Conservation (phyloP, 2,329 filamentous ascomycete genomes). For the Talaromyces sp. region DNA sequence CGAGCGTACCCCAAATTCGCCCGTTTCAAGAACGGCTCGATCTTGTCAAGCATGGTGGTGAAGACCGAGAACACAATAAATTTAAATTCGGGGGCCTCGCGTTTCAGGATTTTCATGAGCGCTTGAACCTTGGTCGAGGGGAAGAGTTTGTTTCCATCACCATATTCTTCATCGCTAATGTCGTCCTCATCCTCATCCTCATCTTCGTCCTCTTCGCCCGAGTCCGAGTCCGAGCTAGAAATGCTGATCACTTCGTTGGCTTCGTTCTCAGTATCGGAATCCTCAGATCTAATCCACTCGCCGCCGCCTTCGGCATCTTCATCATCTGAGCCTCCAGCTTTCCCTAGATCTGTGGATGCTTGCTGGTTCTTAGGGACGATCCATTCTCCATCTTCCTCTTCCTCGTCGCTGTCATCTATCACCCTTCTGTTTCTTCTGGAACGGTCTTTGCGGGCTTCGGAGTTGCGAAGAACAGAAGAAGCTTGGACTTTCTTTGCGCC, state of each 20-base stretch:
- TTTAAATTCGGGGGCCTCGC: conserved; percentile 77
- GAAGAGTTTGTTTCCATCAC: conserved; percentile 39
- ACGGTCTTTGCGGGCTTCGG: conserved; percentile 19
- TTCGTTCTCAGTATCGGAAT: conserved; percentile 51
- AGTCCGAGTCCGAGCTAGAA: conserved; percentile 8
- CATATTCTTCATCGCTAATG: conserved; percentile 16
- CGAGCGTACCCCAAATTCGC: conserved; percentile 74
- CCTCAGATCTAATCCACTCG: conserved; percentile 68
- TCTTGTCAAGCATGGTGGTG: conserved; percentile 93
- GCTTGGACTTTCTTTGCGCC: conserved; percentile 13
- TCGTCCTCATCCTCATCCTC: conserved; percentile 30
- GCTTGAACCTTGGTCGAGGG: conserved; percentile 86
- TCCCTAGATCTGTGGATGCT: conserved; percentile 55
- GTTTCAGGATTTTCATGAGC: conserved; percentile 71
- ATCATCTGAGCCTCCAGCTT: conserved; percentile 77
- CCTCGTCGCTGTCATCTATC: conserved; percentile 51
- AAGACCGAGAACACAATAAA: conserved; percentile 99
- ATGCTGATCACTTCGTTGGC: conserved; percentile 15
- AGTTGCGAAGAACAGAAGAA: conserved; percentile 12
- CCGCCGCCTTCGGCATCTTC: conserved; percentile 84
- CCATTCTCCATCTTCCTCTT: conserved; percentile 64
- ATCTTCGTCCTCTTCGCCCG: conserved; percentile 19
- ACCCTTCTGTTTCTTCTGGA: conserved; percentile 37
- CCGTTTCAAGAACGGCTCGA: conserved; percentile 80
- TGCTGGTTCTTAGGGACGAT: conserved; percentile 66